Conservation (phyloP, 805 yeast genomes). For the Kodamaea leandrae region DNA sequence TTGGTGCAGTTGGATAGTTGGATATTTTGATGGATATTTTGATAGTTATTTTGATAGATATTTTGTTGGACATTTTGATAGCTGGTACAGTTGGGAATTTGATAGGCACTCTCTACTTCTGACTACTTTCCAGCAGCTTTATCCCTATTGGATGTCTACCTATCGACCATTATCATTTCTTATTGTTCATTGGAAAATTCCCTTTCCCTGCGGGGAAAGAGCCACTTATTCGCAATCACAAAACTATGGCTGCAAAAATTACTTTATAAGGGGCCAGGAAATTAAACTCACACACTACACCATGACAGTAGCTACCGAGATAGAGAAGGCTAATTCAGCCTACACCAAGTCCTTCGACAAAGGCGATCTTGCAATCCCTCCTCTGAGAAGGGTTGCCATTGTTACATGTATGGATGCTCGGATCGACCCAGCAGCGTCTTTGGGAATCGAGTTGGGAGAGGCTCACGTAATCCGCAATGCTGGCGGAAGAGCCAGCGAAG, state of each 20-base stretch:
- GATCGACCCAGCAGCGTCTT: slow-evolving; percentile 34
- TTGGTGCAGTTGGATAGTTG: too few species aligned
- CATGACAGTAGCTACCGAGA: slow-evolving; percentile 13
- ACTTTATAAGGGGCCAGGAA: slow-evolving; percentile 1
- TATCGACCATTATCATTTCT: too few species aligned
- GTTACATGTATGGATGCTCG: slow-evolving; percentile 44
- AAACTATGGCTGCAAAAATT: slow-evolving; percentile 7
- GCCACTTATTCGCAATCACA: not conserved
- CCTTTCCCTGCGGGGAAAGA: slow-evolving; percentile 1
- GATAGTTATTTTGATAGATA: too few species aligned
- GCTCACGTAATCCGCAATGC: slow-evolving; percentile 46
- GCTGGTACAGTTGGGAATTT: too few species aligned
- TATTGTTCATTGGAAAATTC: too few species aligned
- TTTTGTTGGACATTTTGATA: too few species aligned
- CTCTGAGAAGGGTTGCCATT: slow-evolving; percentile 33
- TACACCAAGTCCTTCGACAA: slow-evolving; percentile 25
- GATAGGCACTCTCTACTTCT: too few species aligned
- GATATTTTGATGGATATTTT: too few species aligned
- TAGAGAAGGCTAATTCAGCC: slow-evolving; percentile 17
- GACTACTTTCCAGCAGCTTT: too few species aligned
- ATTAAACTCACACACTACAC: not conserved
- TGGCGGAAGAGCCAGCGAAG: slow-evolving; percentile 42
- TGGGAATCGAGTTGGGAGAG: slow-evolving; percentile 40
- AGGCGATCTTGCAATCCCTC: slow-evolving; percentile 38
- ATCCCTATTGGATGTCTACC: too few species aligned